Base-by-base conservation (phyloP, 2,329 filamentous ascomycete species). In the Elsinoe ampelina region DNA sequence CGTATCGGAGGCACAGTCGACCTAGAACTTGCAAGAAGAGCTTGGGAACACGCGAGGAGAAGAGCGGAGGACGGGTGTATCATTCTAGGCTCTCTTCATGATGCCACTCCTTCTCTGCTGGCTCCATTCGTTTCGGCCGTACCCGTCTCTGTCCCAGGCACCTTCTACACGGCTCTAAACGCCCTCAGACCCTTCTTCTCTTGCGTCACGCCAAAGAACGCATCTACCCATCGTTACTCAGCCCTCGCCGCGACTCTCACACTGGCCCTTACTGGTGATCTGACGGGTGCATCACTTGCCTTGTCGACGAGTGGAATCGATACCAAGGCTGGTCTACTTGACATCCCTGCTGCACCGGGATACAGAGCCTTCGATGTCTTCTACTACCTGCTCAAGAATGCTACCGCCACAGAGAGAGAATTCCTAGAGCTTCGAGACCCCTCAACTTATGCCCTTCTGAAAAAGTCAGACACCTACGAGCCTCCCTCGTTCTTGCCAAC, bases 321-420 rank as follows among this genome's bases (percentile, higher is more conserved):
- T 68, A 93, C 90, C 0, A 73, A 78, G 17, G 83, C 83, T 60
- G 93, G 92, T 41, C 77, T 98, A 10, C 76, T 96, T 13, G 83
- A 87, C 57, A 82, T 98, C 13, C 88, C 93, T 0, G 72, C 83
- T 0, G 84, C 95, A 67, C 67, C 83, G 5, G 93, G 93, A 11
- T 89, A 89, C 71, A 85, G 93, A 61, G 93, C 92, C 2, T 98
- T 98, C 64, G 92, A 98, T 67, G 93, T 95, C 51, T 97, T 98
- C 68, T 97, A 98, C 74, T 97, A 96, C 66, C 82, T 98, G 0
- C 79, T 97, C 41, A 95, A 91, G 0, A 90, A 87, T n/a, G 87
- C 88, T 0, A 95, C 93, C 0, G 93, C 89, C 1, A 85, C 89
- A 1, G 93, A 98, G 73, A 80, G 89, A 57, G 92, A 97, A 68